Conservation (phyloP, 208 protist species). For the Porcisia hertigi region DNA sequence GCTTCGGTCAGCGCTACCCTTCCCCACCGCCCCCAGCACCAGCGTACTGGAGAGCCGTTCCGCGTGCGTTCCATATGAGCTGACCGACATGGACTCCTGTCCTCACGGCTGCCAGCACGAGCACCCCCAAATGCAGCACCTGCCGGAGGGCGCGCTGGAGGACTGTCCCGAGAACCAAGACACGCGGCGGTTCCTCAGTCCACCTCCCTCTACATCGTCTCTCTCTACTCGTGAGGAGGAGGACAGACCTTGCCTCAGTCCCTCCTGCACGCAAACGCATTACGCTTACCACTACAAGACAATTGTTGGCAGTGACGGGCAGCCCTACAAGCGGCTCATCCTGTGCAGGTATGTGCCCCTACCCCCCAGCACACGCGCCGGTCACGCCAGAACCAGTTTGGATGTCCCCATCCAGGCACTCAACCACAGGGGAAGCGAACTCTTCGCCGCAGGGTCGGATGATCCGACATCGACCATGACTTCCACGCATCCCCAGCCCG, state of each 20-base stretch:
- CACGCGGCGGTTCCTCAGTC: neutral
- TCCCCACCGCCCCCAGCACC: neutral
- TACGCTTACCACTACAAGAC: constrained; percentile 14
- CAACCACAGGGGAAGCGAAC: neutral
- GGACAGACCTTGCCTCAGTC: neutral
- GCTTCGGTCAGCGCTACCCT: neutral
- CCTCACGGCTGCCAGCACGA: neutral
- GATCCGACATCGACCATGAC: neutral
- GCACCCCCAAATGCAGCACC: neutral
- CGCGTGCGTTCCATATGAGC: neutral
- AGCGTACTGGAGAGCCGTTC: neutral
- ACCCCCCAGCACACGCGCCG: neutral
- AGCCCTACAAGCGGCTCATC: constrained; percentile 6
- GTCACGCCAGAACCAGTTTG: neutral
- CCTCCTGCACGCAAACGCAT: neutral
- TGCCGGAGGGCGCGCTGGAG: neutral
- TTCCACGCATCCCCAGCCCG: neutral
- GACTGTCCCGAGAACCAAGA: neutral
- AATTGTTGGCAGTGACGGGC: constrained; percentile 5
- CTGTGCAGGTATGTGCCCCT: neutral
- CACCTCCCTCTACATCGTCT: neutral
- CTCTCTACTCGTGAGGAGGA: neutral
- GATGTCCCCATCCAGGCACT: neutral
- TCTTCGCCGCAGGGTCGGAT: neutral
- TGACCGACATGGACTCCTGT: neutral